A percentile compares a stretch with the other conserved stretches of the same genome.
Evolutionary conservation across 345 rosid genomes (phyloP).

Genomic region (Euclidium syriacum): DNA sequence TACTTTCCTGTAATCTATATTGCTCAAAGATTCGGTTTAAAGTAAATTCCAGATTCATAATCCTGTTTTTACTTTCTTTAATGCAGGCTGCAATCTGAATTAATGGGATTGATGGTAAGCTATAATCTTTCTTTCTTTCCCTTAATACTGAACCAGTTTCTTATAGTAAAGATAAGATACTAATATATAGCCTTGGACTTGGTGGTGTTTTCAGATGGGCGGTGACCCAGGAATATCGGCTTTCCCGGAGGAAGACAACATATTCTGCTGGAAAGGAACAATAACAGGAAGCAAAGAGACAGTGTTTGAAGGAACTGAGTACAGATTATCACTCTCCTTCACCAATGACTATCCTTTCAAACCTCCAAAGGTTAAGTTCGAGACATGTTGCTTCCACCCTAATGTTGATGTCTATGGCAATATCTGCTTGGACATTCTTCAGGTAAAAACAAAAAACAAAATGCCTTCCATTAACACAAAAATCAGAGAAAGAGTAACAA

Average conservation of each 20-base stretch:
- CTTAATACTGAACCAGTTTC: background rate
- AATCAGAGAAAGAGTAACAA: background rate
- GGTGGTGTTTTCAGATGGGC: slow-evolving; percentile 53
- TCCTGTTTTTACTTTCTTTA: background rate
- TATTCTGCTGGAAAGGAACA: slow-evolving; percentile 96
- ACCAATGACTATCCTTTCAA: slow-evolving; percentile 90
- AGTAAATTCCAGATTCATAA: background rate
- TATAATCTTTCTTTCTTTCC: background rate
- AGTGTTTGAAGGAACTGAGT: slow-evolving; percentile 90
- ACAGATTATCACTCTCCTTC: slow-evolving; percentile 76
- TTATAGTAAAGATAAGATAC: background rate
- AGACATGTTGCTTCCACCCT: slow-evolving; percentile 90
- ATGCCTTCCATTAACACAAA: background rate
- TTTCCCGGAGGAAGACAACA: slow-evolving; percentile 94
- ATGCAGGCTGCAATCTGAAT: slow-evolving; percentile 84
- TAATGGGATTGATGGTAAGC: slow-evolving; percentile 92
- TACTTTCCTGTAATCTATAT: background rate
- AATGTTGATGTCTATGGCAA: slow-evolving; percentile 88
- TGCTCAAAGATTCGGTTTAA: background rate
- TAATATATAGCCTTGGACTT: background rate
- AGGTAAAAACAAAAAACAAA: slow-evolving; percentile 40
- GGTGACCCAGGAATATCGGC: slow-evolving; percentile 93
- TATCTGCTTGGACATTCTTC: slow-evolving; percentile 95
- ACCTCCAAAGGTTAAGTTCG: slow-evolving; percentile 95
- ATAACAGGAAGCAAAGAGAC: slow-evolving; percentile 88